These are phyloP conservation scores for Cinnamomum chago DNA, from an alignment of 164 flowering plant species.

Conservation along the genomic window DNA sequence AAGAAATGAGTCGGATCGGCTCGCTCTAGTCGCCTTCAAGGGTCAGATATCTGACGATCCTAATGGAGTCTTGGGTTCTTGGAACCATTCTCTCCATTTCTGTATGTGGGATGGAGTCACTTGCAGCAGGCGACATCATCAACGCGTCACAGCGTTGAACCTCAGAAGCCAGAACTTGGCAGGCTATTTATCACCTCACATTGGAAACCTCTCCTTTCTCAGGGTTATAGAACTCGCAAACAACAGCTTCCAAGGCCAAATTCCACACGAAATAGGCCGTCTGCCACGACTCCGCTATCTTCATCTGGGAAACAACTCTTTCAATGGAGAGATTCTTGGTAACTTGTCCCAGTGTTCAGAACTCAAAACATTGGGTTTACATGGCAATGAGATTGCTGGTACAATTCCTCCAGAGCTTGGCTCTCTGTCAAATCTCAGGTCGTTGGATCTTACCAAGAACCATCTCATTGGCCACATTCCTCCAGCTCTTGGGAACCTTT, in stretches of 20 bases:
- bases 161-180: constrained; percentile 10
- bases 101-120: constrained; percentile 35
- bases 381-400: neutral
- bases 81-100: constrained; percentile 28
- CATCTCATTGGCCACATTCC: neutral
- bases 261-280: constrained; percentile 28
- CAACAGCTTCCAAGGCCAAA: constrained; percentile 26
- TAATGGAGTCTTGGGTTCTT: constrained; percentile 20
- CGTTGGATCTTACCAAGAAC: neutral
- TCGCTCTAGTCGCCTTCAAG: constrained; percentile 16
- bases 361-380: constrained; percentile 25
- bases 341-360: constrained; percentile 17
- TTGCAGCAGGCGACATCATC: constrained; percentile 14
- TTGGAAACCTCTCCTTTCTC: constrained; percentile 46
- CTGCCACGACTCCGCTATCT: constrained; percentile 26
- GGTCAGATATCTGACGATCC: constrained; percentile 22
- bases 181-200: constrained; percentile 30
- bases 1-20: neutral
- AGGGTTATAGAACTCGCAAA: constrained; percentile 27
- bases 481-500: neutral
- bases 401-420: neutral
- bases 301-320: constrained; percentile 27
- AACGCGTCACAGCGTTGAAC: constrained; percentile 21
- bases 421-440: neutral
- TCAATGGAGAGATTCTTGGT: constrained; percentile 28